phyloP scores from a whole-genome alignment of 2,329 filamentous ascomycete genomes.

The Tricladium varicosporioides region DNA sequence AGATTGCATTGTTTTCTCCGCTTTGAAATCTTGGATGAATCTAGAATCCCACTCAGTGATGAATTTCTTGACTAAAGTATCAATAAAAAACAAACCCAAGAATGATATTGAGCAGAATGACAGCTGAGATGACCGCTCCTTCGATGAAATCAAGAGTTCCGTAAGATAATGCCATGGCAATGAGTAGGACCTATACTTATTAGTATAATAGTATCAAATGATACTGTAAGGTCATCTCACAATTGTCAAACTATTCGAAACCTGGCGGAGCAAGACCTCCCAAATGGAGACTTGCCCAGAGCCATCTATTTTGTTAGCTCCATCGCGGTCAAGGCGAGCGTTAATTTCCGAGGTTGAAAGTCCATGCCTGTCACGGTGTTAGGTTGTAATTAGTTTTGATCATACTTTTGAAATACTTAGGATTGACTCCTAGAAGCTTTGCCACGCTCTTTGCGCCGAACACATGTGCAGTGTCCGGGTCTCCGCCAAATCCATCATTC shows the following conservation, averaged over 20 bases:
- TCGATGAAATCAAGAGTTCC: slow-evolving; percentile 64
- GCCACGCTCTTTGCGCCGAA: slow-evolving; percentile 32
- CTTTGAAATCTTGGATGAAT: slow-evolving; percentile 59
- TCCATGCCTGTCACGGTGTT: slow-evolving; percentile 51
- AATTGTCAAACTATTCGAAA: slow-evolving; percentile 74
- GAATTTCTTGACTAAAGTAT: no score
- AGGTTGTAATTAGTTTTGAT: background rate
- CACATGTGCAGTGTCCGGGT: slow-evolving; percentile 33
- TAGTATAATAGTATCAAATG: background rate
- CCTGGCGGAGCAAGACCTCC: slow-evolving; percentile 74
- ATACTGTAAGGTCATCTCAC: slow-evolving; percentile 37
- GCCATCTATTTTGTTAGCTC: slow-evolving; percentile 69
- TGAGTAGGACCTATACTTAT: slow-evolving; percentile 61
- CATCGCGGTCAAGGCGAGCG: slow-evolving; percentile 63
- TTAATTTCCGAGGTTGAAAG: slow-evolving; percentile 61
- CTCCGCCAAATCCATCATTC: slow-evolving; percentile 14
- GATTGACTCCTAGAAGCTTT: slow-evolving; percentile 17
- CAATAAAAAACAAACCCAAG: slow-evolving; percentile 39
- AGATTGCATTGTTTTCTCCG: slow-evolving; percentile 61
- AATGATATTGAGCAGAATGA: slow-evolving; percentile 65
- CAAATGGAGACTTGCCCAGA: slow-evolving; percentile 70
- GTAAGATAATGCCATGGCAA: slow-evolving; percentile 70
- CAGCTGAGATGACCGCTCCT: slow-evolving; percentile 60
- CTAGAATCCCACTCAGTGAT: slow-evolving; percentile 21
- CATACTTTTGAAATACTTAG: slow-evolving; percentile 16